These are phyloP conservation scores for Mallotus japonicus DNA, from an alignment of 441 rosid species.

Conservation along the genomic window DNA sequence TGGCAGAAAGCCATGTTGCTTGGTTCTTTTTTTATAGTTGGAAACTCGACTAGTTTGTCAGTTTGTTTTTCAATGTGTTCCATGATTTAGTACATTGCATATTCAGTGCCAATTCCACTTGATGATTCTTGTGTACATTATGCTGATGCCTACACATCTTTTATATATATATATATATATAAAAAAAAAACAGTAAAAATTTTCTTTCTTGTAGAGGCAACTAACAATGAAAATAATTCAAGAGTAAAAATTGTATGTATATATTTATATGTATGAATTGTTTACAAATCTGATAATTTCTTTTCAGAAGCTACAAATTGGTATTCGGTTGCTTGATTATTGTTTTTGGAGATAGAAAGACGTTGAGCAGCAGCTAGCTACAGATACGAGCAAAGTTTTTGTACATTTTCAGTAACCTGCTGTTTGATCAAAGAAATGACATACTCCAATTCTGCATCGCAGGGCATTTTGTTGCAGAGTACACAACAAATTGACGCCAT, in stretches of 20 bases:
- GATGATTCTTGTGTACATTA: too few species aligned
- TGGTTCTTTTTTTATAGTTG: neutral
- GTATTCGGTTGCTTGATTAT: neutral
- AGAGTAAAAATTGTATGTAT: neutral
- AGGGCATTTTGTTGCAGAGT: conserved; percentile 4
- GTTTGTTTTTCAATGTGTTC: neutral
- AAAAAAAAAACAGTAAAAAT: too few species aligned
- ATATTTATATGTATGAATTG: neutral
- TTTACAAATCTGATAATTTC: neutral
- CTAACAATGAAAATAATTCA: neutral
- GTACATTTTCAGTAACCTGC: neutral
- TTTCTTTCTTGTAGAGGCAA: too few species aligned
- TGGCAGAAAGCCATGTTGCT: neutral
- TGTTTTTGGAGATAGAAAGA: neutral
- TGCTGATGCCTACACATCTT: too few species aligned
- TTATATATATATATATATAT: too few species aligned
- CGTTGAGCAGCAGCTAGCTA: neutral
- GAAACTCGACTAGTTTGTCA: neutral
- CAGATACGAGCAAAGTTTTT: neutral
- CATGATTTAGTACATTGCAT: neutral
- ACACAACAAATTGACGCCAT: too few species aligned
- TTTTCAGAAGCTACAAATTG: conserved; percentile 1
- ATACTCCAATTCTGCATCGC: conserved; percentile 15
- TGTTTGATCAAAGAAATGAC: conserved; percentile 17
- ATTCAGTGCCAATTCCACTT: neutral